A percentile compares a stretch with the other conserved stretches of the same genome.
Conservation (phyloP, 495 filamentous ascomycete genomes). For the Penicillium bialowiezense region DNA sequence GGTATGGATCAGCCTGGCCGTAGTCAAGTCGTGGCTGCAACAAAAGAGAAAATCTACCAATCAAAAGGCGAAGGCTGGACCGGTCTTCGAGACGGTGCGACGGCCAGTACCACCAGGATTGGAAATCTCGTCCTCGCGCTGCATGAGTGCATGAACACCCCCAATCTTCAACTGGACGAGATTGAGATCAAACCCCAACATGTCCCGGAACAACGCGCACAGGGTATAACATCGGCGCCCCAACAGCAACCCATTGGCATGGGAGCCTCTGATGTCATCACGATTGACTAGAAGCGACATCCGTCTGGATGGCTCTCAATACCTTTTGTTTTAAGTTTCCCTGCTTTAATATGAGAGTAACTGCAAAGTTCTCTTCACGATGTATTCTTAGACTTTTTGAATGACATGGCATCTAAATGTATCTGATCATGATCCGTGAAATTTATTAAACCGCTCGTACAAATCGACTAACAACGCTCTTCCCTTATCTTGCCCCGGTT, state of each 20-base stretch:
- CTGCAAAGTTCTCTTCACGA: slow-evolving; percentile 10
- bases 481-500: slow-evolving; percentile 54
- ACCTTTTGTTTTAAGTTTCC: background rate
- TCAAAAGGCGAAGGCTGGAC: slow-evolving; percentile 48
- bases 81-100: slow-evolving; percentile 46
- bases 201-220: background rate
- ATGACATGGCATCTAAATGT: slow-evolving; percentile 13
- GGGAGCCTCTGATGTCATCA: slow-evolving; percentile 34
- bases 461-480: slow-evolving; percentile 28
- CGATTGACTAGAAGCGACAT: slow-evolving; percentile 32
- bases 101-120: slow-evolving; percentile 36
- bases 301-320: background rate
- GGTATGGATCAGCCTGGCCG: slow-evolving; percentile 10
- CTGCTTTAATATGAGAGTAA: background rate
- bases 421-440: slow-evolving; percentile 4
- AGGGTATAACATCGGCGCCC: background rate
- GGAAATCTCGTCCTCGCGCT: slow-evolving; percentile 39
- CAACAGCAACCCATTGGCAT: slow-evolving; percentile 10
- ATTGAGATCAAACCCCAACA: slow-evolving; percentile 4
- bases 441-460: background rate
- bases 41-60: slow-evolving; percentile 36
- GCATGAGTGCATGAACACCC: slow-evolving; percentile 26
- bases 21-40: slow-evolving; percentile 13
- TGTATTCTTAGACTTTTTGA: slow-evolving; percentile 27
- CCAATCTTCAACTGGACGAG: slow-evolving; percentile 10